These are phyloP conservation scores for Aspergillus felis DNA, from an alignment of 2,329 filamentous ascomycete genomes.

Conservation along the genomic window DNA sequence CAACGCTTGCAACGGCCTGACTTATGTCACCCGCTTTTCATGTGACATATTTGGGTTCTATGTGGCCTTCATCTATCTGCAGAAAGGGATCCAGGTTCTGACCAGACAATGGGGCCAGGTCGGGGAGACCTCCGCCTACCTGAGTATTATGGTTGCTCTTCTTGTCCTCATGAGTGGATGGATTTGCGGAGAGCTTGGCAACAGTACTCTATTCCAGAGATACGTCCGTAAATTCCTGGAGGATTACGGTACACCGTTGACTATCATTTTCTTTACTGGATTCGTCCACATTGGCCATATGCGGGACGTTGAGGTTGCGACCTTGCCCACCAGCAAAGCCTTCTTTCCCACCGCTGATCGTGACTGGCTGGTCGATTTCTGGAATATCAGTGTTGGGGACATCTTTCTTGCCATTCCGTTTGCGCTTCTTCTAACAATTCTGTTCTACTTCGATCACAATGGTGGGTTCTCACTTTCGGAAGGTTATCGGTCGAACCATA, in stretches of 20 bases:
- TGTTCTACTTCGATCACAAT: constrained; percentile 91
- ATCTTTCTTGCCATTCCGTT: constrained; percentile 86
- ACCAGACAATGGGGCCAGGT: constrained; percentile 64
- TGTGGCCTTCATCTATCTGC: constrained; percentile 85
- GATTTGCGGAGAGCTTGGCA: constrained; percentile 66
- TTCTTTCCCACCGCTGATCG: constrained; percentile 74
- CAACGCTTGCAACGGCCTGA: constrained; percentile 84
- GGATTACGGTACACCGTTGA: constrained; percentile 82
- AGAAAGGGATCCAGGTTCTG: constrained; percentile 85
- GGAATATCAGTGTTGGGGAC: constrained; percentile 68
- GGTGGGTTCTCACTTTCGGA: constrained; percentile 46
- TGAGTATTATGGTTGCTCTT: constrained; percentile 71
- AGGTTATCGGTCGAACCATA: background rate
- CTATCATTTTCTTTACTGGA: constrained; percentile 82
- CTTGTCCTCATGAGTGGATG: constrained; percentile 77
- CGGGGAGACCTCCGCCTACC: constrained; percentile 63
- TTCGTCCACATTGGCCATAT: constrained; percentile 86
- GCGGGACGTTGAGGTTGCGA: constrained; percentile 64
- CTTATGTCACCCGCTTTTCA: constrained; percentile 84
- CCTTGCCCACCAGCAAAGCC: constrained; percentile 69
- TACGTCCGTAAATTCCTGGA: constrained; percentile 77
- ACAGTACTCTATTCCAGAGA: constrained; percentile 68
- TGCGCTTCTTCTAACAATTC: constrained; percentile 72
- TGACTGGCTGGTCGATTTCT: constrained; percentile 76
- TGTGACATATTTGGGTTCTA: constrained; percentile 95